Conservation (phyloP, 768 basidiomycete genomes). For the Tulasnella sp. region DNA sequence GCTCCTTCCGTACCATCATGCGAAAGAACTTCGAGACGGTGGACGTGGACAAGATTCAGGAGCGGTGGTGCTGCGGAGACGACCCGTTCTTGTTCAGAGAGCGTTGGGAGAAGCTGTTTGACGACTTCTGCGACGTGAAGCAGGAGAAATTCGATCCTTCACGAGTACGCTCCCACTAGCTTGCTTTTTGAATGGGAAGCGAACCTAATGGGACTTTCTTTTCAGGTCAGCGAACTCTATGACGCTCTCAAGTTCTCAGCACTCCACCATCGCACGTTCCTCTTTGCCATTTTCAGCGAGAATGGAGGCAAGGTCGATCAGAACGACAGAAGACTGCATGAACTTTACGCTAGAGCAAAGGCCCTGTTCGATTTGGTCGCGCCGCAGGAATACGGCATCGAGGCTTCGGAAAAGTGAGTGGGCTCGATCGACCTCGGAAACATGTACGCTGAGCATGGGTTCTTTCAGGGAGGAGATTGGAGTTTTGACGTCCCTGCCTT, state of each 20-base stretch:
- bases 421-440: not conserved
- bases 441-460: not conserved
- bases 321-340: conserved; percentile 85
- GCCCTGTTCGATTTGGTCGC: conserved; percentile 96
- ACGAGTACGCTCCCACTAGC: conserved; percentile 52
- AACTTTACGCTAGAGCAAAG: conserved; percentile 91
- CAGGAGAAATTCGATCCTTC: conserved; percentile 99
- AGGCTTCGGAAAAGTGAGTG: conserved; percentile 82
- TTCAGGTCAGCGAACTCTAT: conserved; percentile 88
- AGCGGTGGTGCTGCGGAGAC: conserved; percentile 96
- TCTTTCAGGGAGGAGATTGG: conserved; percentile 84
- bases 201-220: not conserved
- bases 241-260: conserved; percentile 97
- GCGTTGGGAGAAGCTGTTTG: conserved; percentile 93
- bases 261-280: conserved; percentile 81
- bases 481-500: conserved; percentile 86
- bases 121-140: conserved; percentile 98
- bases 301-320: conserved; percentile 56
- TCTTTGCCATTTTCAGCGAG: conserved; percentile 88
- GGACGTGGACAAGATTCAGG: conserved; percentile 93
- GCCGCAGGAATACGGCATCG: conserved; percentile 98
- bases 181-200: no score
- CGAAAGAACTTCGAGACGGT: conserved; percentile 81
- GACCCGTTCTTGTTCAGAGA: conserved; percentile 95
- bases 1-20: conserved; percentile 87